These are phyloP conservation scores for Malus asiatica DNA, from an alignment of 306 rosid genomes.

Conservation along the genomic window DNA sequence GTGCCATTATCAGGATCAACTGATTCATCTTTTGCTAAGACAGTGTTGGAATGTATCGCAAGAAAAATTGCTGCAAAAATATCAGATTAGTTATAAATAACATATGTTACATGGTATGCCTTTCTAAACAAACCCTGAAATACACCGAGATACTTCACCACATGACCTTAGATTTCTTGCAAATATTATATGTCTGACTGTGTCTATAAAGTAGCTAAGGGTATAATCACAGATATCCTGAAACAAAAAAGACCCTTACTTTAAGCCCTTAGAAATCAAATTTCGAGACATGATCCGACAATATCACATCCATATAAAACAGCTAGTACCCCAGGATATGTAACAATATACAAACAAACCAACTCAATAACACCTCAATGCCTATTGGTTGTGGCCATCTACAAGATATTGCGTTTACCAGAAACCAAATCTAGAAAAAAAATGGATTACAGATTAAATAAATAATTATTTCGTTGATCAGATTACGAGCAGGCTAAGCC, in stretches of 20 bases:
- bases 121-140: not conserved
- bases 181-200: not conserved
- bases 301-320: not conserved
- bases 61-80: constrained; percentile 43
- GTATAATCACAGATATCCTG: not conserved
- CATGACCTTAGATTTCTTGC: not conserved
- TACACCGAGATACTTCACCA: not conserved
- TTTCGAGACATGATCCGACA: not conserved
- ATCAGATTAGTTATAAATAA: constrained; percentile 7
- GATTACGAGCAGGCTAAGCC: not conserved
- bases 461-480: not conserved
- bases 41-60: constrained; percentile 56
- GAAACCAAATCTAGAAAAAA: not conserved
- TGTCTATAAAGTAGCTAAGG: not conserved
- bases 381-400: not conserved
- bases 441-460: not conserved
- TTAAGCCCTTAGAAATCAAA: not conserved
- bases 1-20: constrained; percentile 28
- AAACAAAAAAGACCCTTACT: not conserved
- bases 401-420: not conserved
- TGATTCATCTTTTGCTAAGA: constrained; percentile 53
- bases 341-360: not conserved
- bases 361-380: not conserved
- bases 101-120: not conserved
- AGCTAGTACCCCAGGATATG: not conserved